Base-by-base conservation (phyloP, 768 basidiomycete species). In the Russula griseocarnosa region DNA sequence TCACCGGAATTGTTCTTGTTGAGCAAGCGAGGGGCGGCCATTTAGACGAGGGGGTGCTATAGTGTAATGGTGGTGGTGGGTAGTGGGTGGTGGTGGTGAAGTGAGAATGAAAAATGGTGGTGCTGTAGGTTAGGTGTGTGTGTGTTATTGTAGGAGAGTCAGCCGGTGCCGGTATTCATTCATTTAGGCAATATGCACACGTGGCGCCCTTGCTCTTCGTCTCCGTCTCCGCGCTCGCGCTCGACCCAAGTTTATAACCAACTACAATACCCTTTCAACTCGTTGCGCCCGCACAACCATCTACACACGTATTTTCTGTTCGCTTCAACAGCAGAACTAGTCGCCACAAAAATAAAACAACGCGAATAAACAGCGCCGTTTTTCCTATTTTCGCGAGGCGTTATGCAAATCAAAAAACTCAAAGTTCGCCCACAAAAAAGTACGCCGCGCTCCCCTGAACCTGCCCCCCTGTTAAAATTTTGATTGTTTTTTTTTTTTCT, bases 1-100 rank as follows among this genome's bases (percentile, higher is more conserved):
- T 66, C 40, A 91, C 92, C 92, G 40, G 92, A 86, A 73, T 93
- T 94, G 77, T 94, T 93, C 83, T 88, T 92, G 81, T 92, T 93
- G 69, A 92, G 79, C n/a, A 79, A 70, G 11, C 69, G 74, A 71
- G 69, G 62, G 47, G 30, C 57, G 24, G 72, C 69, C 72, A 74
- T 75, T 36, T 40, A 9, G 26, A 13, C 22, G 30, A 42, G 26
- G 5, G 52, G 22, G 28, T 20, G 16, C 28, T 53, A 10, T 52
- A 3, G 36, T 13, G 8, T 55, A 18, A 1, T 11, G 32, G n/a
- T 22, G 22, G 24, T 13, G n/a, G 16, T 32, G 32, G 32, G 7
- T n/a, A 28, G 30, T 30, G 49, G 16, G 18, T 34, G 8, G 30
- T 53, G 34, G 38, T 40, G 9, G 13, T 34, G 11, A 4, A 24